Percentiles rank a stretch among this genome's conserved stretches.
phyloP scores from a whole-genome alignment of 106 monocot genomes.

The Hemerocallis citrina region DNA sequence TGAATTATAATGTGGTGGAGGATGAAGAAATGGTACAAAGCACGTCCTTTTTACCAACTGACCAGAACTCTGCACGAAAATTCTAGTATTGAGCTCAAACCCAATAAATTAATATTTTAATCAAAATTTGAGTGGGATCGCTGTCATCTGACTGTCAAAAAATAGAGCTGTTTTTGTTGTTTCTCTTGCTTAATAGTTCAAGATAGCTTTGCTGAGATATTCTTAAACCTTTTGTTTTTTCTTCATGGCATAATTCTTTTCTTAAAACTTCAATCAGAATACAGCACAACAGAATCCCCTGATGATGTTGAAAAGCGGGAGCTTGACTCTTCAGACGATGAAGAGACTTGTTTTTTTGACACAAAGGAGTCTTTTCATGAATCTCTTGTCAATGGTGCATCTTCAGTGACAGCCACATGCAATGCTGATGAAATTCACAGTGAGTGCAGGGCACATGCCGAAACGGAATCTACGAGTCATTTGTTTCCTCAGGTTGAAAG shows the following conservation, averaged over 20 bases:
- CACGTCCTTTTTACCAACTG: too few relatives aligned
- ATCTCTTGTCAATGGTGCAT: conserved; percentile 3
- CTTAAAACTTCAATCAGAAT: conserved; percentile 57
- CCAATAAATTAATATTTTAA: too few relatives aligned
- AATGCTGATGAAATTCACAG: conserved; percentile 13
- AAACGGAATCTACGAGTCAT: conserved; percentile 4
- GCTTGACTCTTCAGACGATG: conserved; percentile 61
- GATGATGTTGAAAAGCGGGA: conserved; percentile 93
- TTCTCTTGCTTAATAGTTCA: not conserved
- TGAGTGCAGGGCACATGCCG: not conserved
- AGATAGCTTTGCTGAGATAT: too few relatives aligned
- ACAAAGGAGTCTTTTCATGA: conserved; percentile 57
- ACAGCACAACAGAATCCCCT: conserved; percentile 92
- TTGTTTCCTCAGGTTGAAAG: conserved; percentile 31
- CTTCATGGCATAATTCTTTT: too few relatives aligned
- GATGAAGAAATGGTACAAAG: too few relatives aligned
- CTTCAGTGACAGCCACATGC: not conserved
- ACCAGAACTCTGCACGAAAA: too few relatives aligned
- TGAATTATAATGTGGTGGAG: too few relatives aligned
- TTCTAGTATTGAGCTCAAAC: too few relatives aligned
- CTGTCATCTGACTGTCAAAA: too few relatives aligned
- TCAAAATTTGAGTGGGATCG: too few relatives aligned
- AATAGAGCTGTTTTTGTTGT: too few relatives aligned
- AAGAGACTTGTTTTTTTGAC: conserved; percentile 66
- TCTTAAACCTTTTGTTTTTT: too few relatives aligned